Conservation (phyloP, 2,329 filamentous ascomycete species). For the Colletotrichum echinochloae region DNA sequence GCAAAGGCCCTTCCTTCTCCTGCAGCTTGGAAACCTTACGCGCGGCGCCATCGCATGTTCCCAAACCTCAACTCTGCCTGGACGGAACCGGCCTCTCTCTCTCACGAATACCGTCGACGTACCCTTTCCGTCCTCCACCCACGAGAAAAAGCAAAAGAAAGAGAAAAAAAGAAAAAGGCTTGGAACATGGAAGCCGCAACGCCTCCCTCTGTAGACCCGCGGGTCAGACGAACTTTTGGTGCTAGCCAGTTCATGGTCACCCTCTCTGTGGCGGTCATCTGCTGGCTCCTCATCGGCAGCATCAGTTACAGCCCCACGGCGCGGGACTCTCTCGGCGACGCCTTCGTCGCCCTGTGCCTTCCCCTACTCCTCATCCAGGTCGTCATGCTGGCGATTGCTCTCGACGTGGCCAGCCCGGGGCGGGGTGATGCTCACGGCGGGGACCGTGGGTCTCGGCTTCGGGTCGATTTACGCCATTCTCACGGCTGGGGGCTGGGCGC, state of each 20-base stretch:
- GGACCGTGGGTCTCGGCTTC: not conserved
- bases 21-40: not conserved
- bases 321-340: not conserved
- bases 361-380: not conserved
- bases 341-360: not conserved
- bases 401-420: not conserved
- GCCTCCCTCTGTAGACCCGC: not conserved
- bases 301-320: not conserved
- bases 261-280: not conserved
- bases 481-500: not conserved
- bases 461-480: not conserved
- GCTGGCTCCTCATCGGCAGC: not conserved
- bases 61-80: not conserved
- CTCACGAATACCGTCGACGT: not conserved
- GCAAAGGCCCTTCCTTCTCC: not conserved
- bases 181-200: not conserved
- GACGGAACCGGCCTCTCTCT: not conserved
- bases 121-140: not conserved
- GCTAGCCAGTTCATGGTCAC: too few species aligned
- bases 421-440: not conserved
- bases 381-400: not conserved
- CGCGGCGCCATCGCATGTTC: not conserved
- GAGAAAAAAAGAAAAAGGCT: not conserved
- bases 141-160: not conserved
- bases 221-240: not conserved